A percentile compares a stretch with the other conserved stretches of the same genome.
Conservation (phyloP, 495 filamentous ascomycete species). For the Aspergillus diversus region DNA sequence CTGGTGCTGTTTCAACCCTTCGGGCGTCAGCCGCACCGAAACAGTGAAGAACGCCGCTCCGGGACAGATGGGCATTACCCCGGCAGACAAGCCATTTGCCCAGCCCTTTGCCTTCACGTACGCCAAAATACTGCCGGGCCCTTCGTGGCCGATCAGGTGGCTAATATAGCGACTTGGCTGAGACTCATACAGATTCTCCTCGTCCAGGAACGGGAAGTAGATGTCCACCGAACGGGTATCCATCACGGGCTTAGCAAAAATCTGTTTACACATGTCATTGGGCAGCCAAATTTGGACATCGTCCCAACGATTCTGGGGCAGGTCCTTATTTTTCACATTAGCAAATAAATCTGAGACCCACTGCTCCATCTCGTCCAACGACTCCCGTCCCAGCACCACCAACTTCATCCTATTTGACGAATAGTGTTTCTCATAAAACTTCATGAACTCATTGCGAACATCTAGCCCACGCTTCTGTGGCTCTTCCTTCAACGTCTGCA, state of each 20-base stretch:
- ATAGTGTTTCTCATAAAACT: conserved; percentile 88
- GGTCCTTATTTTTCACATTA: conserved; percentile 79
- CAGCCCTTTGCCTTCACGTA: conserved; percentile 95
- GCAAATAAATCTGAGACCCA: conserved; percentile 92
- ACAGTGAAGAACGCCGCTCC: conserved; percentile 84
- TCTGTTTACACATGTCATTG: conserved; percentile 73
- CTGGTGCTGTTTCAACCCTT: conserved; percentile 81
- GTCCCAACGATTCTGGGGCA: conserved; percentile 82
- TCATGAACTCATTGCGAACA: conserved; percentile 91
- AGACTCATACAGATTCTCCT: conserved; percentile 78
- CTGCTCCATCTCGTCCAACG: conserved; percentile 81
- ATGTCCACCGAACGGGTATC: conserved; percentile 84
- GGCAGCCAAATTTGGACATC: conserved; percentile 68
- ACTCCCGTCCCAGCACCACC: conserved; percentile 84
- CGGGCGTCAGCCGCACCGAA: conserved; percentile 80
- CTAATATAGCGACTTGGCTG: conserved; percentile 90
- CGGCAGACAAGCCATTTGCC: conserved; percentile 86
- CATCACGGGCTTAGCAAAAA: conserved; percentile 97
- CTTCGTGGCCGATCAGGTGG: conserved; percentile 95
- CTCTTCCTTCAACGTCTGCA: conserved; percentile 83
- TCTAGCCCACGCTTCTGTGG: conserved; percentile 83
- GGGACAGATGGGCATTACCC: conserved; percentile 74
- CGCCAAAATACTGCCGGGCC: conserved; percentile 92
- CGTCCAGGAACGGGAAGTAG: conserved; percentile 86
- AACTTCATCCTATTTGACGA: conserved; percentile 97